A percentile compares a stretch with the other conserved stretches of the same genome.
These are phyloP conservation scores for Amaranthus tricolor DNA, from an alignment of 179 eudicot species.

Conservation along the genomic window DNA sequence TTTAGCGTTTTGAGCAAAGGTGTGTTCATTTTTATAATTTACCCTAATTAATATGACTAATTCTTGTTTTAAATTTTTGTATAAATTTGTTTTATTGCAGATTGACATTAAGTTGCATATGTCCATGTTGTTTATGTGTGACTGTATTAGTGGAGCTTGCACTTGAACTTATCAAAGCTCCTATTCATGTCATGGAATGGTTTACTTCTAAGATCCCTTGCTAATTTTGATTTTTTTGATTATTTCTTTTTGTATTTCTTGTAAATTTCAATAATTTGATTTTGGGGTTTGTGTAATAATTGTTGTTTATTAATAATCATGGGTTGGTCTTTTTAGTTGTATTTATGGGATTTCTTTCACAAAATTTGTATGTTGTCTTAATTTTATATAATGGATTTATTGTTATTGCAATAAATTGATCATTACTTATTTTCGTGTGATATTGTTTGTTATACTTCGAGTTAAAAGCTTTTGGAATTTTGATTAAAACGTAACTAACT, in stretches of 20 bases:
- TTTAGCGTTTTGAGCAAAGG: no score
- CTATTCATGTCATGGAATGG: conserved; percentile 78
- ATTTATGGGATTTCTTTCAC: neutral
- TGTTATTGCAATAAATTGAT: no score
- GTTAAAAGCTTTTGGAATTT: no score
- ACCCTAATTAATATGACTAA: no score
- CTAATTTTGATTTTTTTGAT: neutral
- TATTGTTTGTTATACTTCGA: no score
- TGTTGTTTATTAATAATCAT: neutral
- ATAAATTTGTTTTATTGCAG: conserved; percentile 23
- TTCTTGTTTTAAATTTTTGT: neutral
- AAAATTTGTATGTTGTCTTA: neutral
- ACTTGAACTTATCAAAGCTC: conserved; percentile 70
- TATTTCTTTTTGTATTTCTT: neutral
- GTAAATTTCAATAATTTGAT: conserved; percentile 1
- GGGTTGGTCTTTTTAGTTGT: neutral
- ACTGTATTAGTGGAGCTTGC: conserved; percentile 77
- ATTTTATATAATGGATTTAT: no score
- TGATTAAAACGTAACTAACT: no score
- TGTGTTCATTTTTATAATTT: no score
- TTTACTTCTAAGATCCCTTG: conserved; percentile 77
- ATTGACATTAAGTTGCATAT: conserved; percentile 60
- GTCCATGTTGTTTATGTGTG: conserved; percentile 87
- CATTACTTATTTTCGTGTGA: no score
- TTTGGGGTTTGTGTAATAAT: neutral